Conservation (phyloP, 495 filamentous ascomycete species). For the Aspergillus haitiensis region DNA sequence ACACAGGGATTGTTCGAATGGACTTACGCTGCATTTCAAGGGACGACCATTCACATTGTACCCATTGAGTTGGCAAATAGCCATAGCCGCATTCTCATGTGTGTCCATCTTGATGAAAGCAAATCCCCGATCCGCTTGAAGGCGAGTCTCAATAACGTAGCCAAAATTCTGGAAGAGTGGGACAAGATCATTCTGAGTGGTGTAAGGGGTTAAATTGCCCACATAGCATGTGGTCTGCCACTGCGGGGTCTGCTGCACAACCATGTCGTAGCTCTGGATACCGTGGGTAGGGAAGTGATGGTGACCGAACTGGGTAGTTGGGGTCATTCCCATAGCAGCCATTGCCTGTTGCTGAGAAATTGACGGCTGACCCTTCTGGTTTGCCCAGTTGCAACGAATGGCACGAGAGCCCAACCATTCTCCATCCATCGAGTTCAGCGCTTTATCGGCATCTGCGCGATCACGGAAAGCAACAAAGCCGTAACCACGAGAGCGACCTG, state of each 20-base stretch:
- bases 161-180: slow-evolving; percentile 98
- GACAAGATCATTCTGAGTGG: slow-evolving; percentile 90
- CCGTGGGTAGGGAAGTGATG: slow-evolving; percentile 98
- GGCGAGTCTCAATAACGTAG: slow-evolving; percentile 93
- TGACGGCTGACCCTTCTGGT: slow-evolving; percentile 98
- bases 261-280: slow-evolving; percentile 96
- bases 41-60: slow-evolving; percentile 98
- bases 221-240: slow-evolving; percentile 99
- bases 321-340: slow-evolving; percentile 98
- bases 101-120: slow-evolving; percentile 99
- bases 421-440: slow-evolving; percentile 94
- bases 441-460: slow-evolving; percentile 91
- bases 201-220: slow-evolving; percentile 97
- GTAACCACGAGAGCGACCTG: slow-evolving; percentile 93
- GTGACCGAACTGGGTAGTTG: slow-evolving; percentile 92
- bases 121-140: slow-evolving; percentile 97
- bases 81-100: slow-evolving; percentile 97
- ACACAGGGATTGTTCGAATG: neutral
- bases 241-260: slow-evolving; percentile 91
- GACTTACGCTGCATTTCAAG: slow-evolving; percentile 93
- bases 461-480: slow-evolving; percentile 98
- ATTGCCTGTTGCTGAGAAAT: slow-evolving; percentile 97
- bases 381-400: slow-evolving; percentile 99
- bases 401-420: slow-evolving; percentile 99
- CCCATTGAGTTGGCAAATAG: slow-evolving; percentile 94